phyloP scores from a whole-genome alignment of 768 basidiomycete species.

The Dacryopinax spathularia region DNA sequence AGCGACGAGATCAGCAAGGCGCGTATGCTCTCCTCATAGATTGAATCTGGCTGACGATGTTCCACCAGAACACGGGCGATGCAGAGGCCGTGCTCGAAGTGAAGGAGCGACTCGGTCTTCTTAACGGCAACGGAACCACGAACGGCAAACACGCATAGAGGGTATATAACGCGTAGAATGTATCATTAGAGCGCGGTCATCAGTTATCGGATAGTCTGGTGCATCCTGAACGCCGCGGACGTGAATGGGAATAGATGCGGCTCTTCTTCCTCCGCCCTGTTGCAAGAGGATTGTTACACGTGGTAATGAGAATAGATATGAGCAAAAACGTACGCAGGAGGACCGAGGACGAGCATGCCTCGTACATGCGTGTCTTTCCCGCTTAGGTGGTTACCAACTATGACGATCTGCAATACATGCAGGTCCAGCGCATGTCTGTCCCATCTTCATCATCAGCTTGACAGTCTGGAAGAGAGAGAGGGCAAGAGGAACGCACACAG shows the following conservation, averaged over 20 bases:
- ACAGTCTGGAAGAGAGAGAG: slow-evolving; percentile 5
- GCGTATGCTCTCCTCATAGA: background rate
- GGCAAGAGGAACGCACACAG: slow-evolving; percentile 39
- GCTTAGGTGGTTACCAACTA: slow-evolving; percentile 90
- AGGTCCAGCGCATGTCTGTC: slow-evolving; percentile 72
- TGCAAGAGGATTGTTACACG: slow-evolving; percentile 6
- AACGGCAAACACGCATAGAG: slow-evolving; percentile 3
- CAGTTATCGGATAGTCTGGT: slow-evolving; percentile 65
- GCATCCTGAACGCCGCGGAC: slow-evolving; percentile 54
- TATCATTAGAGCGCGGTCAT: background rate
- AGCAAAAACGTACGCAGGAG: slow-evolving; percentile 55
- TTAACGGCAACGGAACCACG: background rate
- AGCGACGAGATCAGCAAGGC: slow-evolving; percentile 85
- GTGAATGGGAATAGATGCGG: slow-evolving; percentile 65
- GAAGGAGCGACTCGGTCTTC: slow-evolving; percentile 29
- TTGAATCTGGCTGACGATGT: background rate
- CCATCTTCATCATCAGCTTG: background rate
- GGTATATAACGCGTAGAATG: background rate
- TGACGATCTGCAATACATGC: slow-evolving; percentile 78
- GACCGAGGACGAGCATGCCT: slow-evolving; percentile 75
- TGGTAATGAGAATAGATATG: background rate
- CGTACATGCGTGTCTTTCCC: slow-evolving; percentile 98
- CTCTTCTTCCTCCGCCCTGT: slow-evolving; percentile 32
- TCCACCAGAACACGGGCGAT: slow-evolving; percentile 52
- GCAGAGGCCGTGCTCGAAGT: slow-evolving; percentile 41